These are phyloP conservation scores for Claviceps sorghi DNA, from an alignment of 2,329 filamentous ascomycete genomes.

Conservation along the genomic window DNA sequence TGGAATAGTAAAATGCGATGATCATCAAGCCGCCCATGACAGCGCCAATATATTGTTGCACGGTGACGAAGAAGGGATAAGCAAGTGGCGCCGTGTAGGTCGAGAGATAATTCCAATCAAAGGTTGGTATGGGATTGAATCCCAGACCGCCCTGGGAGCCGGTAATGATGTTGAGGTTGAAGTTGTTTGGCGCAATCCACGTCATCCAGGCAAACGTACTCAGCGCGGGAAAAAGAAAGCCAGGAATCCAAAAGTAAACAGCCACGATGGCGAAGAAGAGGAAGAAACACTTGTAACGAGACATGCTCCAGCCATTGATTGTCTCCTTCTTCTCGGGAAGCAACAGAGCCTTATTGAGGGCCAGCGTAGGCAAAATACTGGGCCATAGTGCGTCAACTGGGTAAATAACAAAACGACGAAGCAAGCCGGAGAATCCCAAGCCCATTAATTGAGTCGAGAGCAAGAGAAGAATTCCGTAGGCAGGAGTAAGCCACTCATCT, in stretches of 20 bases:
- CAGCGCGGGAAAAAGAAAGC: slow-evolving; percentile 33
- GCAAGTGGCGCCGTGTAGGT: slow-evolving; percentile 22
- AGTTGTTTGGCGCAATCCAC: slow-evolving; percentile 36
- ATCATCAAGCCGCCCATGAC: slow-evolving; percentile 24
- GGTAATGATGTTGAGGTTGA: slow-evolving; percentile 24
- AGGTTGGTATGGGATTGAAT: slow-evolving; percentile 22
- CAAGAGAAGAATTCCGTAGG: slow-evolving; percentile 31
- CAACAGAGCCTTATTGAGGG: slow-evolving; percentile 29
- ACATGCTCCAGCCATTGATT: slow-evolving; percentile 24
- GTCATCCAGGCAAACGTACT: slow-evolving; percentile 39
- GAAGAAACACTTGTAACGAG: slow-evolving; percentile 31
- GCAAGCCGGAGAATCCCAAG: slow-evolving; percentile 37
- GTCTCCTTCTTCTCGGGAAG: slow-evolving; percentile 14
- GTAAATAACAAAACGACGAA: slow-evolving; percentile 35
- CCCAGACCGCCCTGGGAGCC: slow-evolving; percentile 28
- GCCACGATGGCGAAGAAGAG: slow-evolving; percentile 30
- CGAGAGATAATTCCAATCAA: slow-evolving; percentile 26
- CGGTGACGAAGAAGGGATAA: slow-evolving; percentile 23
- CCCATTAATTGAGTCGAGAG: slow-evolving; percentile 38
- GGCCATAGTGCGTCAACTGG: slow-evolving; percentile 39
- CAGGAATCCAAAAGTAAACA: slow-evolving; percentile 38
- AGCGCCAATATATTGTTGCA: slow-evolving; percentile 22
- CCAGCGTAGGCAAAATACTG: slow-evolving; percentile 30
- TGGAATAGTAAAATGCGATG: slow-evolving; percentile 26
- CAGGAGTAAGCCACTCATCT: slow-evolving; percentile 23